Evolutionary conservation across 2,329 filamentous ascomycete genomes (phyloP).

Genomic region (Fusarium sp.): DNA sequence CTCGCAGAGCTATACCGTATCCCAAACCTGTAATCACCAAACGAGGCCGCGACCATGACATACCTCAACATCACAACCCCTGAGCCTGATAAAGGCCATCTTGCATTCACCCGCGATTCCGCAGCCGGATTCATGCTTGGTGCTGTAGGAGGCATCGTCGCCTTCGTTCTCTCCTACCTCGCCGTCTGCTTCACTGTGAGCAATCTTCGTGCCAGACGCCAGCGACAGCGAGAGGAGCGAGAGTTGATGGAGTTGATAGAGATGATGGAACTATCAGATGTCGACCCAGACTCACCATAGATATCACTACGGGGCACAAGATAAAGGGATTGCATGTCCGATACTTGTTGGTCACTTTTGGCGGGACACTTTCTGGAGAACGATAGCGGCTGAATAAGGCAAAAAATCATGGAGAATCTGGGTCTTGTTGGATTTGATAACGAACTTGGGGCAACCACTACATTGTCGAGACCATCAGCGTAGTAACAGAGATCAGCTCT

Average conservation of each 20-base stretch:
- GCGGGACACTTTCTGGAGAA: background rate
- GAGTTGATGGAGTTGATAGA: background rate
- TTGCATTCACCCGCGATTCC: slow-evolving; percentile 16
- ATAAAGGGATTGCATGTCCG: too few species aligned
- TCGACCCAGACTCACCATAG: background rate
- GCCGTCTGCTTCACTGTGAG: slow-evolving; percentile 14
- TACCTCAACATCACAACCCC: background rate
- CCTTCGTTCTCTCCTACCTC: slow-evolving; percentile 23
- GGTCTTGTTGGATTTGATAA: background rate
- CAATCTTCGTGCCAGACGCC: background rate
- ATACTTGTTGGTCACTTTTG: background rate
- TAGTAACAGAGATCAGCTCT: background rate
- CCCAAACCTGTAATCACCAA: background rate
- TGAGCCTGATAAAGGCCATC: background rate
- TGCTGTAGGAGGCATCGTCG: slow-evolving; percentile 18
- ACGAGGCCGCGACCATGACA: background rate
- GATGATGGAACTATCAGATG: background rate
- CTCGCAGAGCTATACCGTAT: background rate
- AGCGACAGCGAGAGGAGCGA: background rate
- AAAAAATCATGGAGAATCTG: background rate
- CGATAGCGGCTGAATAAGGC: background rate
- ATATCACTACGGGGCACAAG: background rate
- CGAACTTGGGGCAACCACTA: background rate
- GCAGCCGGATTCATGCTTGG: slow-evolving; percentile 30
- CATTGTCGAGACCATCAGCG: background rate